phyloP scores from a whole-genome alignment of 2,329 filamentous ascomycete species.

The Alternaria conjuncta region DNA sequence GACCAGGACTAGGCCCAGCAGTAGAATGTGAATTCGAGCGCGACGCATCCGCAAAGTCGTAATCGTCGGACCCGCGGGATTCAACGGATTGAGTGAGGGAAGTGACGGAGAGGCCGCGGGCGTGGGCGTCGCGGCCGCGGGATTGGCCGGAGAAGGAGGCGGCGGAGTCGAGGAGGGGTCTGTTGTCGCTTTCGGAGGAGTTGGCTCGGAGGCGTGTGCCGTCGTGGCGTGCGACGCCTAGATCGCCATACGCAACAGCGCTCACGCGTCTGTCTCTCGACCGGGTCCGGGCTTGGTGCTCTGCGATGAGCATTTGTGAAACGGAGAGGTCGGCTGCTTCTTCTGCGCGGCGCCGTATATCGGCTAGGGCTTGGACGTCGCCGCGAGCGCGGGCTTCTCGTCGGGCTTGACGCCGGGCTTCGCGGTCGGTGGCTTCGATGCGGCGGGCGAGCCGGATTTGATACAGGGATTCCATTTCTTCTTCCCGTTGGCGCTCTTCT shows the following conservation, averaged over 20 bases:
- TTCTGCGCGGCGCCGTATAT: constrained; percentile 58
- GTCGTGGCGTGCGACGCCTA: constrained; percentile 79
- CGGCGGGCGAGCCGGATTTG: constrained; percentile 83
- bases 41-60: constrained; percentile 35
- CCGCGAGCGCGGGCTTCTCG: constrained; percentile 75
- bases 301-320: constrained; percentile 58
- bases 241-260: constrained; percentile 76
- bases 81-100: constrained; percentile 49
- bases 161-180: constrained; percentile 74
- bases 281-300: constrained; percentile 62
- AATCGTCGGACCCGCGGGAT: constrained; percentile 48
- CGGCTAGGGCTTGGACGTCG: constrained; percentile 72
- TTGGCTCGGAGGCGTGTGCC: constrained; percentile 76
- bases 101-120: constrained; percentile 52
- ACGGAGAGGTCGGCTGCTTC: constrained; percentile 50
- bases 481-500: constrained; percentile 78
- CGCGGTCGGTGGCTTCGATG: constrained; percentile 76
- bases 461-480: constrained; percentile 92
- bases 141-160: constrained; percentile 63
- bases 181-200: constrained; percentile 74
- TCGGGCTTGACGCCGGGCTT: constrained; percentile 73
- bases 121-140: constrained; percentile 42
- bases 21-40: constrained; percentile 26
- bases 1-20: neutral
- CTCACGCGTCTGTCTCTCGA: constrained; percentile 67